Base-by-base conservation (phyloP, 768 basidiomycete genomes). In the Gloeostereum incarnatum region DNA sequence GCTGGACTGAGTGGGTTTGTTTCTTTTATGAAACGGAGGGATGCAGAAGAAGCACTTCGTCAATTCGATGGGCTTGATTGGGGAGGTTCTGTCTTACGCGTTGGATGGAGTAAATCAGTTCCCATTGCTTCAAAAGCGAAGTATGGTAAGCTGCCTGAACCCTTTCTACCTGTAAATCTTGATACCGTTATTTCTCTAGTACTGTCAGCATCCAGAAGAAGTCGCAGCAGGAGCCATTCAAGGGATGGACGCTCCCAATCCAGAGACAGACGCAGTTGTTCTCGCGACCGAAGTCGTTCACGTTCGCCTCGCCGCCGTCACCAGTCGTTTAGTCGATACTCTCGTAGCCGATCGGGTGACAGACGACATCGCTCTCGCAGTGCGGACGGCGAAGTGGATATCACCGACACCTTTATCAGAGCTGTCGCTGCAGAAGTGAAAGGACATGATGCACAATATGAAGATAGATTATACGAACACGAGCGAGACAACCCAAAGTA, bases 81-180 rank as follows among this genome's bases (percentile, higher is more conserved):
- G 96, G 89, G 87, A 41, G 93, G 93, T 5, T 86, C 73, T 26
- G 57, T 88, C 16, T 62, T 99, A 3, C 71, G 89, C 10, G 89
- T 93, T 4, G 91, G 91, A 10, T 99, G 94, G 93, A 94, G 94
- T 54, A 98, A 98, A 61, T 88, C 93, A 2, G 87, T 98, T 5
- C 85, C 91, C 11, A 65, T 96, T 31, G 89, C 84, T 21, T 62
- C 71, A 1, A 83, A 80, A 55, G 69, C 81, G 44, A 69, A 80
- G 67, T 97, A 88, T 63, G 78, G 94, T 96, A 43, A 49, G 71
- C 42, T 21, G 4, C 26, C 35, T 21, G 31, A 21, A 6, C 8
- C 13, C 22, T 8, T 26, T 14, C 18, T 11, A n/a, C 18, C 20
- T 24, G 8, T 23, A 9, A 5, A 29, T 29, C 26, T 29, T 29